Percentiles rank a stretch among this genome's conserved stretches.
Conservation (phyloP, 2,329 filamentous ascomycete genomes). For the Mycosphaerelloides madeirae region DNA sequence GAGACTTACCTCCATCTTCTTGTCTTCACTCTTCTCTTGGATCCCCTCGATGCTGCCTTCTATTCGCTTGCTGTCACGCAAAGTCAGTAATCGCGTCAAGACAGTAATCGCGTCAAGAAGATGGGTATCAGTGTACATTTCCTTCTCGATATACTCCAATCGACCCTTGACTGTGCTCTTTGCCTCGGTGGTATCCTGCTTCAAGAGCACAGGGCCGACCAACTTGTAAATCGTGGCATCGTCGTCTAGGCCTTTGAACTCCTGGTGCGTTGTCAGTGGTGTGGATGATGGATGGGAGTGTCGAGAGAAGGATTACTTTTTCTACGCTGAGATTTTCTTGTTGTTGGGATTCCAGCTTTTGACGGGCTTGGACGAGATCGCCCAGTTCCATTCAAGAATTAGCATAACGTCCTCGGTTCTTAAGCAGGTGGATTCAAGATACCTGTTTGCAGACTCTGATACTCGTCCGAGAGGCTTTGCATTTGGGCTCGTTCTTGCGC, state of each 20-base stretch:
- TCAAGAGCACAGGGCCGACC: slow-evolving; percentile 83
- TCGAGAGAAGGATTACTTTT: slow-evolving; percentile 50
- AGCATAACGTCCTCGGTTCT: not conserved
- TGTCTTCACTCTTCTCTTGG: slow-evolving; percentile 60
- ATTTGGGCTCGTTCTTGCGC: slow-evolving; percentile 60
- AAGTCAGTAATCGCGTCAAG: slow-evolving; percentile 1
- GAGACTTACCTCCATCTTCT: slow-evolving; percentile 57
- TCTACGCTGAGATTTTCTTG: slow-evolving; percentile 89
- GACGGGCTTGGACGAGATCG: slow-evolving; percentile 67
- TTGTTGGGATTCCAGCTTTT: slow-evolving; percentile 89
- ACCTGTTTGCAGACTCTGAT: slow-evolving; percentile 82
- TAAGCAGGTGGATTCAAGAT: slow-evolving; percentile 15
- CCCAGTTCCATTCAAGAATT: slow-evolving; percentile 63
- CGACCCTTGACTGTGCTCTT: slow-evolving; percentile 85
- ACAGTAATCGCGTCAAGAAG: not conserved
- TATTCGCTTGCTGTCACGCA: slow-evolving; percentile 53
- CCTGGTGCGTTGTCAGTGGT: slow-evolving; percentile 45
- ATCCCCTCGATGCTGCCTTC: slow-evolving; percentile 62
- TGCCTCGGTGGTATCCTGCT: slow-evolving; percentile 89
- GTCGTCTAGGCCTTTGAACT: slow-evolving; percentile 74
- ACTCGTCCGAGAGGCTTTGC: slow-evolving; percentile 81
- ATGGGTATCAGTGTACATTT: slow-evolving; percentile 60
- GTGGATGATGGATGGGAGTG: not conserved
- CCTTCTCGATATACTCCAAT: slow-evolving; percentile 85
- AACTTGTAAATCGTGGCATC: slow-evolving; percentile 94